Conservation (phyloP, 805 yeast species). For the Pichia rugopelliculosa region DNA sequence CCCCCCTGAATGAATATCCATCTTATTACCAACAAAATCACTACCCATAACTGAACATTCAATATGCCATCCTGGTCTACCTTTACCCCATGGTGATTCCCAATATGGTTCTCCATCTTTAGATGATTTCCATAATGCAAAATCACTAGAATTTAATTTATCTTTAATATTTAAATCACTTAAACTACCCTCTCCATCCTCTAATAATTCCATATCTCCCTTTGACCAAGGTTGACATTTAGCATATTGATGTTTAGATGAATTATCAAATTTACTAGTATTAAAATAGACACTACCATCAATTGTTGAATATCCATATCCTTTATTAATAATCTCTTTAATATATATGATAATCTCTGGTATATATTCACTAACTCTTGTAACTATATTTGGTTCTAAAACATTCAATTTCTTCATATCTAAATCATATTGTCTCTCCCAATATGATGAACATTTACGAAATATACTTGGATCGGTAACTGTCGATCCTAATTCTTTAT, state of each 20-base stretch:
- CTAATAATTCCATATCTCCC: constrained; percentile 75
- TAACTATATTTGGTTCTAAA: constrained; percentile 73
- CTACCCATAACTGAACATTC: constrained; percentile 99
- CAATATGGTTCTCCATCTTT: constrained; percentile 97
- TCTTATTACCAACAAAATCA: constrained; percentile 69
- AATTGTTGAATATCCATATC: constrained; percentile 72
- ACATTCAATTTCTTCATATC: constrained; percentile 88
- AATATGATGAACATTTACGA: constrained; percentile 71
- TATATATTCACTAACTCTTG: constrained; percentile 91
- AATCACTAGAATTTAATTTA: constrained; percentile 74
- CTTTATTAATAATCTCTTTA: constrained; percentile 62
- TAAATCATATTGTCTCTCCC: constrained; percentile 79
- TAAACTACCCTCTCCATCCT: constrained; percentile 93
- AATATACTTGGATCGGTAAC: constrained; percentile 84
- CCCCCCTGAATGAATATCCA: constrained; percentile 97
- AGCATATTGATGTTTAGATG: constrained; percentile 75
- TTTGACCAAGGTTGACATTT: constrained; percentile 98
- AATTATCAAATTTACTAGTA: constrained; percentile 69
- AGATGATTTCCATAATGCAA: constrained; percentile 94
- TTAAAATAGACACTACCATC: constrained; percentile 98
- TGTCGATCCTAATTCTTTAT: constrained; percentile 60
- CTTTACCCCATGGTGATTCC: constrained; percentile 94
- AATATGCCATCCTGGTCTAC: constrained; percentile 99
- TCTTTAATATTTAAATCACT: constrained; percentile 33
- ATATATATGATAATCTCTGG: constrained; percentile 88